Evolutionary conservation across 208 protist genomes (phyloP), one percentile per base, ranked within the genome.

Genomic region (Trypanosoma grayi): DNA sequence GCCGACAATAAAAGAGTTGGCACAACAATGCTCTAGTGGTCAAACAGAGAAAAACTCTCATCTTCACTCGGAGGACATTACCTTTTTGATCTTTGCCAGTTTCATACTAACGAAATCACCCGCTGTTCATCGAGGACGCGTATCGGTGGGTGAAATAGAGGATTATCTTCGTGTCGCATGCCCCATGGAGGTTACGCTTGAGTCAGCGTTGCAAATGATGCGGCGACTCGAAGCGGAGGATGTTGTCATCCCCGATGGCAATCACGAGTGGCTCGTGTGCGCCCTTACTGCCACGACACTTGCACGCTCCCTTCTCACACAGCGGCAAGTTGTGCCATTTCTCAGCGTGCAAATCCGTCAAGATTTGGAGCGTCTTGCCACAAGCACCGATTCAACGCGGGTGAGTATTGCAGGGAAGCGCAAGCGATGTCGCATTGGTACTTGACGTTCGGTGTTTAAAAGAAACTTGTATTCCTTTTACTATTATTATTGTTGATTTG

Each of bases 61-160:
- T 18, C 4, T 52, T n/a, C 40, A 7, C 14, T 33, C 33, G 30
- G 39, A 59, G 18, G 65, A 70, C n/a, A 16, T 66, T 46, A 66
- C 62, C 16, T 84, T 81, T 48, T 50, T 90, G 56, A 58, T 93
- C 3, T 68, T 93, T 39, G 69, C 70, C 8, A 73, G 66, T 14
- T 84, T 87, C 62, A 53, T 85, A 18, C 53, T 93, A n/a, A 53
- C 75, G 6, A 72, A 73, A 13, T 62, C 71, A 4, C 64, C 86
- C 0, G 57, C 40, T 14, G 54, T 71, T n/a, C 36, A 55, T 18
- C 70, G 71, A 34, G 83, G 80, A 14, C 73, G 81, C 13, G 10
- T 93, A 20, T 66, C 66, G 0, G 30, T 25, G 8, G 36, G 60
- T 7, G 86, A 93, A 25, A 47, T 88, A 9, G 57, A 77, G 10